Evolutionary conservation across 176 grass and related monocot species (phyloP), one percentile per base, ranked within the genome.

Genomic region (Leersia perrieri): DNA sequence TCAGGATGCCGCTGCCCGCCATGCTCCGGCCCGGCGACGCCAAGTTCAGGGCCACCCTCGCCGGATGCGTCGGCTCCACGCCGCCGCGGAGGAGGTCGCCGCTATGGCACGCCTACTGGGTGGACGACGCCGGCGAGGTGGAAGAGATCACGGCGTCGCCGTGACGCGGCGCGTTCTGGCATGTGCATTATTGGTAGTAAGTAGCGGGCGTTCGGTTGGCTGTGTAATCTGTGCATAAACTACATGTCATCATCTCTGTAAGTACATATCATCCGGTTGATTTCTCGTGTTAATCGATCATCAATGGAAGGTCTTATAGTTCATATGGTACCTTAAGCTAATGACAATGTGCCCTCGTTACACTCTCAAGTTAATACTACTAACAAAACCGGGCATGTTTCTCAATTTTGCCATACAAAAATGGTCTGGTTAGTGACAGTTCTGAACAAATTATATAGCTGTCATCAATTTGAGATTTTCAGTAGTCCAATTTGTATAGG

Each of bases 21-120:
- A 91, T 99, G 96, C 78, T 99, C 30, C 82, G 92, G 0, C 90
- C 96, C 2, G 88, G 86, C 22, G 87, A 88, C 16, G 53, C 18
- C 64, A 86, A 87, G 79, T 99, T 99, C 78, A 73, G 69, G 8
- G 84, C 82, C 16, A 80, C 69, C 33, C 74, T 99, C 44, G 82
- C 70, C 3, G 78, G 80, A 14, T 91, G 82, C 76, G 82, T 89
- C n/a, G 87, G 92, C 4, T 89, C 96, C 61, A 69, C 90, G 6
- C 84, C 82, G 60, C 96, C 96, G 0, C 42, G 88, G 53, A 65
- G 70, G 33, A 20, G 72, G 42, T 99, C 96, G 38, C 88, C 92
- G 22, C 84, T 99, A 25, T 99, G 88, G 88, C 68, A 76, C 60
- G 90, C 81, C 39, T 49, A 60, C 70, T 89, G 76, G 87, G 87